These are phyloP conservation scores for Centrapalus pauciflorus DNA, from an alignment of 129 eudicot genomes.

Conservation along the genomic window DNA sequence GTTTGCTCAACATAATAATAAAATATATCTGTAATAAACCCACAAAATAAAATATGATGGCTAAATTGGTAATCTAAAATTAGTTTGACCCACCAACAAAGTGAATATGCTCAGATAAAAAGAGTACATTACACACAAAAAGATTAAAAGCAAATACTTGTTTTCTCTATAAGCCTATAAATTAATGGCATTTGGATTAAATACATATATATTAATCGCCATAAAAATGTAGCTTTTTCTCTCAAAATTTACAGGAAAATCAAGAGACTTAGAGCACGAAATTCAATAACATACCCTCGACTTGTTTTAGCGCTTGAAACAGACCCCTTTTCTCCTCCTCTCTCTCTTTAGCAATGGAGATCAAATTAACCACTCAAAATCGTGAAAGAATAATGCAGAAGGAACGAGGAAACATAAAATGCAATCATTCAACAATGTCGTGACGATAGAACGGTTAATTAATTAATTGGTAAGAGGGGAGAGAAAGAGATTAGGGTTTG, in stretches of 20 bases:
- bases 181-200: neutral
- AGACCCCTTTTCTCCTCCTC: constrained; percentile 16
- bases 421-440: neutral
- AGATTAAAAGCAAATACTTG: neutral
- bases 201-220: neutral
- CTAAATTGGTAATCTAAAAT: neutral
- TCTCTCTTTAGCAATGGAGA: constrained; percentile 16
- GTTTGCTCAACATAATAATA: too few relatives aligned
- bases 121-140: neutral
- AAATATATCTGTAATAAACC: neutral
- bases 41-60: neutral
- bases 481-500: constrained; percentile 35
- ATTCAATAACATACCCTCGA: constrained; percentile 28
- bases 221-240: neutral
- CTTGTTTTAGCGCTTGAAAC: constrained; percentile 13
- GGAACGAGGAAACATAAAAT: neutral
- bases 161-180: neutral
- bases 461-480: constrained; percentile 7
- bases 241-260: neutral
- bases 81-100: neutral
- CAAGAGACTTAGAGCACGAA: neutral
- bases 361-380: constrained; percentile 30
- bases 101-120: neutral
- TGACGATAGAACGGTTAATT: neutral
- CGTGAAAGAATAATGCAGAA: constrained; percentile 13